Evolutionary conservation across 305 asterid species (phyloP), one percentile per base, ranked within the genome.

Genomic region (Caryopteris hybrid): DNA sequence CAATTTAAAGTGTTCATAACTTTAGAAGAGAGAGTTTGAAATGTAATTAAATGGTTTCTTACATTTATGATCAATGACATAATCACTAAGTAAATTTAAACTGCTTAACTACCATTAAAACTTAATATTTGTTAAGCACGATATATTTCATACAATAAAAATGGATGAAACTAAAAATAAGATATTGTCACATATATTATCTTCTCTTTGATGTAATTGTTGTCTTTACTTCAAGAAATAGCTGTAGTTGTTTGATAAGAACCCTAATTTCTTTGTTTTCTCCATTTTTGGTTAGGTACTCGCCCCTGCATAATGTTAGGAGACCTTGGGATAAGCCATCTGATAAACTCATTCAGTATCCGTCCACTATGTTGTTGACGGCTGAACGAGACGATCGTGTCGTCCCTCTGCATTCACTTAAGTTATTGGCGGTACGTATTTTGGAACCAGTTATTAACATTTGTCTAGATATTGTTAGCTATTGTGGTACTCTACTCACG

Each of bases 301-400:
- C 98, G 4, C 98, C 98, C 10, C 66, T 94, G 73, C 99, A 94
- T 81, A 94, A 91, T 78, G 96, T 91, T 27, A 81, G 75, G 79
- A 89, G 98, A 64, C 96, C 97, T 36, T 89, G 97, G 99, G 97
- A 94, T 64, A 80, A 73, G 56, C 74, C 79, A 70, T 66, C 59
- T 0, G 76, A 77, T 74, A 64, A 78, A 64, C 68, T 36, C 36
- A 70, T 69, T 61, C 96, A 87, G 74, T 94, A 91, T 63, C 99
- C 98, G 53, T 72, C 97, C 50, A 86, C 92, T 54, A 90, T 92
- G 97, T 56, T 92, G 70, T 78, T 92, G 73, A 92, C 97, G 6
- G 98, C 98, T 10, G 97, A 92, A 80, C 98, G 90, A 25, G 98
- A 92, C 72, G 98, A 92, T 76, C 86, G 98, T 5, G 98, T 92